These are phyloP conservation scores for Arabidopsis arenosa DNA, from an alignment of 345 rosid species.

Conservation along the genomic window DNA sequence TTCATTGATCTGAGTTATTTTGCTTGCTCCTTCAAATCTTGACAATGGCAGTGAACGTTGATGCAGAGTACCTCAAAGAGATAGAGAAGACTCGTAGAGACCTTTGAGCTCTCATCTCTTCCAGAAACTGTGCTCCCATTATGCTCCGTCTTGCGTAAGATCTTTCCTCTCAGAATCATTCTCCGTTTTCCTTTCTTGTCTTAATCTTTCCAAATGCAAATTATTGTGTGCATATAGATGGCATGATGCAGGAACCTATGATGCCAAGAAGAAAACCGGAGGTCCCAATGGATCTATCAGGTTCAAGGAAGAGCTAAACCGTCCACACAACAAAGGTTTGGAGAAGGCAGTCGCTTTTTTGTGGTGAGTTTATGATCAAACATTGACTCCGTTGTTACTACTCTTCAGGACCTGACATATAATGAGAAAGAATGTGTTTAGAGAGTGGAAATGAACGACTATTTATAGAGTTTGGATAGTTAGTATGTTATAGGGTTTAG, in stretches of 20 bases:
- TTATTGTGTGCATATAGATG: slow-evolving; percentile 42
- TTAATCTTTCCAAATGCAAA: not conserved
- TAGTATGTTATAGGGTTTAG: too few relatives aligned
- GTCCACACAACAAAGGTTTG: slow-evolving; percentile 62
- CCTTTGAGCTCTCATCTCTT: slow-evolving; percentile 78
- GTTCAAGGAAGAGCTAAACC: slow-evolving; percentile 56
- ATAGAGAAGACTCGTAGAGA: slow-evolving; percentile 71
- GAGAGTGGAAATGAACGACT: too few relatives aligned
- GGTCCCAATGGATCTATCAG: slow-evolving; percentile 93
- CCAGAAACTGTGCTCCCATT: slow-evolving; percentile 72
- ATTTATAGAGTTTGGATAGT: too few relatives aligned
- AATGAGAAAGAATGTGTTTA: too few relatives aligned
- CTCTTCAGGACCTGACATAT: not conserved
- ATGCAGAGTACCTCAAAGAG: slow-evolving; percentile 67
- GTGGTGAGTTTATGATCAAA: slow-evolving; percentile 53
- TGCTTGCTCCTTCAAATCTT: slow-evolving; percentile 18
- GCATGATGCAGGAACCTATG: slow-evolving; percentile 96
- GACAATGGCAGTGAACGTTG: slow-evolving; percentile 51
- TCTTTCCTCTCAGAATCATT: not conserved
- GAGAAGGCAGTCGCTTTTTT: slow-evolving; percentile 67
- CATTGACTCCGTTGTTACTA: not conserved
- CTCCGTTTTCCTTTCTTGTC: not conserved
- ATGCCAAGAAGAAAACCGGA: slow-evolving; percentile 74
- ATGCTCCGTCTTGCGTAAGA: slow-evolving; percentile 93
- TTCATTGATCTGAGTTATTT: not conserved